phyloP scores from a whole-genome alignment of 306 rosid species.

The Herpetospermum pedunculosum region DNA sequence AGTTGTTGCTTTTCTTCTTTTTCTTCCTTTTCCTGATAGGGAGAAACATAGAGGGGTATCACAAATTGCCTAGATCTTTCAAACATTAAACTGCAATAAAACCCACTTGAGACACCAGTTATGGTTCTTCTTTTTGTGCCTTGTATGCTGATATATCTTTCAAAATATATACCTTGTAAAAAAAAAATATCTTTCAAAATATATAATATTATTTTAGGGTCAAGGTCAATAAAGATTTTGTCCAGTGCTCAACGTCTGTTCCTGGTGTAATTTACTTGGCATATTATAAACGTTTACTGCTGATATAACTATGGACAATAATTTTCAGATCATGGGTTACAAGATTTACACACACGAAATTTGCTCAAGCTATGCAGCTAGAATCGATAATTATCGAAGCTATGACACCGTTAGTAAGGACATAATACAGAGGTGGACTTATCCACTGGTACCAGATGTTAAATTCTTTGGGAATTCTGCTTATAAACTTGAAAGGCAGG shows the following conservation, averaged over 20 bases:
- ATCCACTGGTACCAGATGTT: conserved; percentile 91
- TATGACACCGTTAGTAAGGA: conserved; percentile 90
- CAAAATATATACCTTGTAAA: neutral
- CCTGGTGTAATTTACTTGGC: neutral
- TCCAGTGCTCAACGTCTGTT: neutral
- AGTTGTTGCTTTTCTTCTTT: no score
- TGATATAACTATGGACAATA: conserved; percentile 1
- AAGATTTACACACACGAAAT: conserved; percentile 89
- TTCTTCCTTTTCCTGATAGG: neutral
- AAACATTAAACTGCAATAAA: neutral
- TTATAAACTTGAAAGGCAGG: conserved; percentile 72
- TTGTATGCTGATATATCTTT: neutral
- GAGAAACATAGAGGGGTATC: neutral
- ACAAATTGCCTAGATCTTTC: neutral
- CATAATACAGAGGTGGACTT: conserved; percentile 96
- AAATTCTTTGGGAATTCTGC: conserved; percentile 54
- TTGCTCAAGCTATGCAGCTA: conserved; percentile 85
- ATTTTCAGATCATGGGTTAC: conserved; percentile 90
- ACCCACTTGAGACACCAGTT: neutral
- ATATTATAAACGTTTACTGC: neutral
- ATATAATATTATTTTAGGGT: neutral
- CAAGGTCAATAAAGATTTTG: neutral
- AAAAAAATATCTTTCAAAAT: no score
- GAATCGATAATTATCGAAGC: conserved; percentile 93
- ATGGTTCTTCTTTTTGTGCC: neutral